These are phyloP conservation scores for Botryosphaeria dothidea DNA, from an alignment of 2,329 filamentous ascomycete species.

Conservation along the genomic window DNA sequence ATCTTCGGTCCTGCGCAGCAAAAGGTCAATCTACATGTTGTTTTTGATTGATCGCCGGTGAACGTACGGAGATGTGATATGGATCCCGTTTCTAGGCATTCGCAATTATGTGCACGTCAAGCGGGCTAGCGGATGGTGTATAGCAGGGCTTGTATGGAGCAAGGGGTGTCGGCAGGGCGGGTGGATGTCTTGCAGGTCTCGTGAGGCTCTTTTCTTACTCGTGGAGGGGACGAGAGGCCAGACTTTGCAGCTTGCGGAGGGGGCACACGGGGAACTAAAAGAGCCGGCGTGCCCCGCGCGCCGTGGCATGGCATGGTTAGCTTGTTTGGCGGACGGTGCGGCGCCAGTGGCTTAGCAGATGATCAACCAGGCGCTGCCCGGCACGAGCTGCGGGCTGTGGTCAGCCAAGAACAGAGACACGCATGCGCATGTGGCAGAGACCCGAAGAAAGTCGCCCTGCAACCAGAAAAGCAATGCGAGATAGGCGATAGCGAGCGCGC, in stretches of 20 bases:
- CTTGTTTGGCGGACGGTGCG: constrained; percentile 4
- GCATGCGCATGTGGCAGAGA: neutral
- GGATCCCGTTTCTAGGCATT: neutral
- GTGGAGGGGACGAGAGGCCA: neutral
- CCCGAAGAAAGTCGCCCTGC: neutral
- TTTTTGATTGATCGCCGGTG: neutral
- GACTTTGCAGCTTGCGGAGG: neutral
- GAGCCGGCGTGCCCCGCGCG: neutral
- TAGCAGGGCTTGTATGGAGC: neutral
- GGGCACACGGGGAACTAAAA: constrained; percentile 7
- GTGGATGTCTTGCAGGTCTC: neutral
- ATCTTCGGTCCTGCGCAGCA: neutral
- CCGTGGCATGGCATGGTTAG: neutral
- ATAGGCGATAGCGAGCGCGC: neutral
- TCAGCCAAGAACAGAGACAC: neutral
- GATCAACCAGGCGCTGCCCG: neutral
- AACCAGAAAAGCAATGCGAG: neutral
- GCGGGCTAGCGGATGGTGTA: neutral
- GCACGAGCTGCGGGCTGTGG: neutral
- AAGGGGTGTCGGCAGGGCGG: neutral
- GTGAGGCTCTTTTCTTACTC: constrained; percentile 2
- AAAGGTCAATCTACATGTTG: neutral
- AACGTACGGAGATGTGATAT: constrained; percentile 2
- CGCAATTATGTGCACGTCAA: neutral
- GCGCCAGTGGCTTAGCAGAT: constrained; percentile 9